Conservation (phyloP, 2,329 filamentous ascomycete genomes). For the Ilyonectria mors-panacis region DNA sequence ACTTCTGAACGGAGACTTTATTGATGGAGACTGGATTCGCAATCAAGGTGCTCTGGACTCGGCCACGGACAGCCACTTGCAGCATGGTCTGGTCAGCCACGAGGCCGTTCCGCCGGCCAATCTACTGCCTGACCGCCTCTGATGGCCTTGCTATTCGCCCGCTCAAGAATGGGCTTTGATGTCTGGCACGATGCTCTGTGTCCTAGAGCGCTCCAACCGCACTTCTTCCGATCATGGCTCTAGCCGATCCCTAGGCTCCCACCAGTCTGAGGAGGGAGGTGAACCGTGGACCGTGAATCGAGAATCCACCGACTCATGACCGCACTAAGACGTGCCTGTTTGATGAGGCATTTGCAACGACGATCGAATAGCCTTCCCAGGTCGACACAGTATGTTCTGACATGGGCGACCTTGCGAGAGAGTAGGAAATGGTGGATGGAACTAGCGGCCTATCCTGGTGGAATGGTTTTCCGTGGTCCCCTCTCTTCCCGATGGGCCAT, state of each 20-base stretch:
- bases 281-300: slow-evolving; percentile 41
- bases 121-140: slow-evolving; percentile 47
- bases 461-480: slow-evolving; percentile 36
- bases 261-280: slow-evolving; percentile 23
- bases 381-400: slow-evolving; percentile 42
- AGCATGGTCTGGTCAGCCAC: slow-evolving; percentile 36
- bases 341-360: slow-evolving; percentile 45
- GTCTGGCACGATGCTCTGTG: slow-evolving; percentile 28
- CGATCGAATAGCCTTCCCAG: slow-evolving; percentile 43
- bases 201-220: slow-evolving; percentile 31
- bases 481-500: slow-evolving; percentile 35
- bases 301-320: slow-evolving; percentile 37
- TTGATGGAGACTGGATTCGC: slow-evolving; percentile 37
- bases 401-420: slow-evolving; percentile 44
- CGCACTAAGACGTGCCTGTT: slow-evolving; percentile 43
- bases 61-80: slow-evolving; percentile 41
- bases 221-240: slow-evolving; percentile 30
- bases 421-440: slow-evolving; percentile 40
- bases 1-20: slow-evolving; percentile 30
- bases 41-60: slow-evolving; percentile 39
- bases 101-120: slow-evolving; percentile 40
- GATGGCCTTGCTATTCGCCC: slow-evolving; percentile 39
- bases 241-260: slow-evolving; percentile 32
- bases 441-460: slow-evolving; percentile 39
- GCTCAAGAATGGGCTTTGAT: slow-evolving; percentile 31